Conservation (phyloP, 495 filamentous ascomycete species). For the Trichoderma reesei region DNA sequence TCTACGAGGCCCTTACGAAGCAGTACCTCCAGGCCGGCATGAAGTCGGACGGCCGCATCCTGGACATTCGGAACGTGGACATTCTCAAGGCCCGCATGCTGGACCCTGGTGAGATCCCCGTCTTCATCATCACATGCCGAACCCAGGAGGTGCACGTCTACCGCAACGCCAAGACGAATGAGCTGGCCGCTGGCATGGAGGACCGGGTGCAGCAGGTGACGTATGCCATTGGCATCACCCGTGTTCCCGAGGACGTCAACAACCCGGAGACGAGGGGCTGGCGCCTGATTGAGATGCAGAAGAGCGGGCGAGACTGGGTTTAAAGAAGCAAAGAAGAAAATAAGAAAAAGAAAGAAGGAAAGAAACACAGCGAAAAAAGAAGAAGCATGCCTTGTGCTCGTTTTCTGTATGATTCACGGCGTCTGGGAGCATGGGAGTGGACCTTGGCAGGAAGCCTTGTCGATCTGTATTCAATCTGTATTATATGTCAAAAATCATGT, state of each 20-base stretch:
- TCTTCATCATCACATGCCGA: conserved; percentile 91
- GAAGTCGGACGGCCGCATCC: conserved; percentile 85
- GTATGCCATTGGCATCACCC: conserved; percentile 91
- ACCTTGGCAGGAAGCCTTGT: background rate
- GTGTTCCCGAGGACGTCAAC: conserved; percentile 87
- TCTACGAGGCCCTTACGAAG: conserved; percentile 87
- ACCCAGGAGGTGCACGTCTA: conserved; percentile 99
- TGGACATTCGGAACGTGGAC: conserved; percentile 91
- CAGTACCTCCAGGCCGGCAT: conserved; percentile 90
- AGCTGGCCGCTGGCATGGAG: conserved; percentile 96
- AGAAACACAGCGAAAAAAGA: too few relatives aligned
- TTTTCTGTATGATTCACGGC: conserved; percentile 8
- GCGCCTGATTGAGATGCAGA: conserved; percentile 96
- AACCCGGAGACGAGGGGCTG: conserved; percentile 95
- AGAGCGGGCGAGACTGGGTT: conserved; percentile 84
- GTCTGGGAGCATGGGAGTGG: conserved; percentile 8
- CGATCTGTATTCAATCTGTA: conserved; percentile 5
- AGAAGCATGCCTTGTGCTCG: background rate
- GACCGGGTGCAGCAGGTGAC: conserved; percentile 97
- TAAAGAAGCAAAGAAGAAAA: conserved; percentile 11
- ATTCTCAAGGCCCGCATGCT: conserved; percentile 80
- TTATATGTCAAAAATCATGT: conserved; percentile 3
- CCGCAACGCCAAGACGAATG: conserved; percentile 73
- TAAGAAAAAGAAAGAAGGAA: too few relatives aligned
- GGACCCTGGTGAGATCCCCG: conserved; percentile 93